Conservation (phyloP, 768 basidiomycete genomes). For the Rhizopogon rudus region DNA sequence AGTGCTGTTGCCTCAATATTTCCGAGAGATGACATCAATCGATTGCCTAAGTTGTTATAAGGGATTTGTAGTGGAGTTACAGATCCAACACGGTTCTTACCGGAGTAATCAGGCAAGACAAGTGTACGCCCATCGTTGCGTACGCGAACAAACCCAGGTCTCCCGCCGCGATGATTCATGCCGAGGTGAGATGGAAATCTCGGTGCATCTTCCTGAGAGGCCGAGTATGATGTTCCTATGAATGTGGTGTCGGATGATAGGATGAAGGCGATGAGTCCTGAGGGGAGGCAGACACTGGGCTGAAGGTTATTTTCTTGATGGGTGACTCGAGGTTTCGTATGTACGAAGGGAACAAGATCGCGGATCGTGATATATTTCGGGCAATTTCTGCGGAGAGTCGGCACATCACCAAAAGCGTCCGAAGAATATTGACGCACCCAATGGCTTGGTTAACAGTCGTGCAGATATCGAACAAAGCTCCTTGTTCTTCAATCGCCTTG, state of each 20-base stretch:
- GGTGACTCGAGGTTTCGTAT: constrained; percentile 34
- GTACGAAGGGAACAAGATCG: constrained; percentile 39
- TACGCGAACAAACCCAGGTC: constrained; percentile 56
- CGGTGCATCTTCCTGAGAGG: constrained; percentile 28
- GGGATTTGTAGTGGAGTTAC: neutral
- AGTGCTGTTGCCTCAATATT: constrained; percentile 57
- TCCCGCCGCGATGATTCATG: constrained; percentile 64
- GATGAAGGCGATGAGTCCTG: constrained; percentile 46
- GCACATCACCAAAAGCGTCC: neutral
- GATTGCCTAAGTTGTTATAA: constrained; percentile 40
- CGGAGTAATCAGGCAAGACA: constrained; percentile 59
- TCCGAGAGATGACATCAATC: constrained; percentile 57
- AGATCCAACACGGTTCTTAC: constrained; percentile 17
- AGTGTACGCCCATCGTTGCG: constrained; percentile 48
- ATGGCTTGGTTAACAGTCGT: constrained; percentile 48
- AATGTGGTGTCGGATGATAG: constrained; percentile 50
- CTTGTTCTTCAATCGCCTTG: constrained; percentile 25
- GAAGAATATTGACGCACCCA: constrained; percentile 36
- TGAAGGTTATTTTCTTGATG: constrained; percentile 30
- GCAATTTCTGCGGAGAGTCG: constrained; percentile 44
- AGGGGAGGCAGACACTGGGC: constrained; percentile 39
- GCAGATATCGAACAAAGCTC: constrained; percentile 30
- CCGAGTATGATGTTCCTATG: constrained; percentile 49
- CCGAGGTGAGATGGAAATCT: constrained; percentile 54
- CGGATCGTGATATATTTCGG: constrained; percentile 66